Evolutionary conservation across 345 rosid genomes (phyloP).

Genomic region (Euphorbia pulcherrima): DNA sequence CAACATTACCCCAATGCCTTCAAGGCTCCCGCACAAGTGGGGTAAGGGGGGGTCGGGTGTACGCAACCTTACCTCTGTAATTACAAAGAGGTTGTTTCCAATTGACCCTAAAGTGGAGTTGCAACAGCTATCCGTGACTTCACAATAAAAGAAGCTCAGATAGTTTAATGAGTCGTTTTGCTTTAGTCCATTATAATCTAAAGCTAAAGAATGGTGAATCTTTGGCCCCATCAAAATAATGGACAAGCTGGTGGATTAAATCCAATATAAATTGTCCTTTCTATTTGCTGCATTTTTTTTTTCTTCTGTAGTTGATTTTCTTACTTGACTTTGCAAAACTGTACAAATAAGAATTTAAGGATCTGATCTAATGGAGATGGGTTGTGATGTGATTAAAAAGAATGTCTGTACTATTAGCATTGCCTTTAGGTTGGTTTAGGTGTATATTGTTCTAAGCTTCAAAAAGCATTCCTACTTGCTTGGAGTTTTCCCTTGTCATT

Average conservation of each 20-base stretch:
- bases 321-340: not conserved
- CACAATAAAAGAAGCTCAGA: too few relatives aligned
- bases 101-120: too few relatives aligned
- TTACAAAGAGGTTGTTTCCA: too few relatives aligned
- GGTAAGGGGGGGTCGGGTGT: too few relatives aligned
- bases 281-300: not conserved
- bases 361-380: not conserved
- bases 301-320: not conserved
- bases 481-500: not conserved
- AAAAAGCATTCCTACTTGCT: not conserved
- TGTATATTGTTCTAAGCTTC: constrained; percentile 1
- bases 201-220: too few relatives aligned
- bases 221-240: too few relatives aligned
- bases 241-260: not conserved
- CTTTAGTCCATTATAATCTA: too few relatives aligned
- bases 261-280: not conserved
- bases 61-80: too few relatives aligned
- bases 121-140: too few relatives aligned
- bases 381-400: not conserved
- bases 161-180: too few relatives aligned
- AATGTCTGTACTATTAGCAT: not conserved
- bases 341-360: not conserved
- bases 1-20: too few relatives aligned
- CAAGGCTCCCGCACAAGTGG: too few relatives aligned
- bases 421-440: not conserved